Evolutionary conservation across 164 flowering plant species (phyloP).

Genomic region (Macadamia integrifolia): DNA sequence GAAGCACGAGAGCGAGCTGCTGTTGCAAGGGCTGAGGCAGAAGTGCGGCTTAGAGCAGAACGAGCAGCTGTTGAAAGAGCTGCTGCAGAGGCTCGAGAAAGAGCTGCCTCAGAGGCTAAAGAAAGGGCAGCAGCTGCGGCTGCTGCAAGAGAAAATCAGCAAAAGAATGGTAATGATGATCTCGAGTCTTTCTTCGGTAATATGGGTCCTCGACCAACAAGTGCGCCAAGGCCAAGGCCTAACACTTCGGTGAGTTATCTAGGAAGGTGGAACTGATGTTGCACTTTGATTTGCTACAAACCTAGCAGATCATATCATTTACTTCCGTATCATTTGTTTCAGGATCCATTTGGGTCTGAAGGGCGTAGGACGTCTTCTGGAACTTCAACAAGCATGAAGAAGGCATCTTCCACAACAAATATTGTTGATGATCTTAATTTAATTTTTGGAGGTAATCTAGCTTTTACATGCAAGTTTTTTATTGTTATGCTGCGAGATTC

Average conservation of each 20-base stretch:
- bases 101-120: slow-evolving; percentile 70
- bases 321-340: slow-evolving; percentile 13
- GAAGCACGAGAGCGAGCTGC: slow-evolving; percentile 49
- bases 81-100: slow-evolving; percentile 68
- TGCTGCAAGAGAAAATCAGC: slow-evolving; percentile 63
- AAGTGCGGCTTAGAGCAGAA: slow-evolving; percentile 56
- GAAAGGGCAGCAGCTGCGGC: slow-evolving; percentile 53
- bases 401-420: slow-evolving; percentile 74
- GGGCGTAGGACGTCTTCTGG: slow-evolving; percentile 45
- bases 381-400: slow-evolving; percentile 53
- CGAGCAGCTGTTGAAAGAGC: slow-evolving; percentile 76
- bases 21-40: slow-evolving; percentile 49
- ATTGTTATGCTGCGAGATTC: neutral
- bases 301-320: neutral
- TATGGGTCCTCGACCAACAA: slow-evolving; percentile 67
- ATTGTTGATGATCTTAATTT: slow-evolving; percentile 80
- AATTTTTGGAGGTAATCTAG: slow-evolving; percentile 73
- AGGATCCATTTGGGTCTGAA: slow-evolving; percentile 69
- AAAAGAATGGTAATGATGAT: slow-evolving; percentile 67
- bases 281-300: neutral
- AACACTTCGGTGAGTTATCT: slow-evolving; percentile 45
- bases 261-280: neutral
- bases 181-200: slow-evolving; percentile 69
- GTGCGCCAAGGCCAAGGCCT: slow-evolving; percentile 79
- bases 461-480: slow-evolving; percentile 3